Base-by-base conservation (phyloP, 129 eudicot species). In the Lactuca sativa region DNA sequence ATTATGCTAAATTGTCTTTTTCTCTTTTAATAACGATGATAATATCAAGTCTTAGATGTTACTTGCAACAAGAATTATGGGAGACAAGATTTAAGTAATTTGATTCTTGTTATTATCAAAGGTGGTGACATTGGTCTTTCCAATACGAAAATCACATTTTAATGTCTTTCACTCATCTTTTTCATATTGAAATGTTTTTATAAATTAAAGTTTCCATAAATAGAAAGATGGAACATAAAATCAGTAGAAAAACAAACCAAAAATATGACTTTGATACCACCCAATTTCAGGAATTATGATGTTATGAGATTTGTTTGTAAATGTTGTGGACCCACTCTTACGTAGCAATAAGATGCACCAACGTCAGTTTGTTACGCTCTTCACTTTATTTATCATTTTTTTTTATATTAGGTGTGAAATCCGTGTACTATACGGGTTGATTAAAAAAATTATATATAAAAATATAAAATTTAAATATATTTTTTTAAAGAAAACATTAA, bases 301-400 rank as follows among this genome's bases (percentile, higher is more conserved):
- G 64, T 59, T n/a, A 32, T 32, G 64, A 32, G 64, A 31, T 32
- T 31, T 59, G 64, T 3, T 6, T 59, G 40, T 32, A 59, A 59
- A 59, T 21, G 38, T 25, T 34, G n/a, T 59, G 65, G 64, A 18
- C 44, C 43, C 44, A 33, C 13, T 17, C 30, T 33, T 59, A 56
- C 60, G 31, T 56, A 56, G 32, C 4, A 56, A 56, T 56, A 2
- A 56, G 3, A 18, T 49, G 55, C 55, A 12, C 15, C 55, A 49
- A 49, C 55, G 7, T 14, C 55, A 12, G 55, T 11, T 11, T 49
- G 55, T 49, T 11, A 11, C 55, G 1, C 16, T 49, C 55, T 25
- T 25, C 30, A 25, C 30, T 25, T 2, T 25, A 25, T 25, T 25
- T 25, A 25, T 25, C 30, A 25, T 3, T 2, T 11, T 10, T 10